phyloP scores from a whole-genome alignment of 1,284 basidiomycete species.

The Rhodotorula sp. region DNA sequence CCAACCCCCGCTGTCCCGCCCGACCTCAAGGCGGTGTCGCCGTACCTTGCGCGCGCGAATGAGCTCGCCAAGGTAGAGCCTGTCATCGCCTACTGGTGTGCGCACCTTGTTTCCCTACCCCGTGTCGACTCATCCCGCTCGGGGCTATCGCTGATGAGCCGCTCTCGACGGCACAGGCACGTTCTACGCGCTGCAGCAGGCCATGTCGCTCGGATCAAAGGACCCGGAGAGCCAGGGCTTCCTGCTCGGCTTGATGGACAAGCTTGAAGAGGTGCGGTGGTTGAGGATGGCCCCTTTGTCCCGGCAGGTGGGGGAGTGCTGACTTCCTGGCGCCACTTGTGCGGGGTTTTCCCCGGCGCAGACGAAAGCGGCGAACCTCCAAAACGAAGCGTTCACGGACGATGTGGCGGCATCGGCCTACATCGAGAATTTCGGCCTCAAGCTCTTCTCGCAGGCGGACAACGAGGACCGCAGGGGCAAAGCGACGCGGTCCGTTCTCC shows the following conservation, averaged over 20 bases:
- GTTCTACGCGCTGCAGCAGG: slow-evolving; percentile 86
- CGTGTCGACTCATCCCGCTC: not conserved
- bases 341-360: slow-evolving; percentile 35
- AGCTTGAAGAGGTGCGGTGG: slow-evolving; percentile 66
- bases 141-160: not conserved
- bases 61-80: slow-evolving; percentile 81
- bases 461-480: slow-evolving; percentile 79
- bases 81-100: slow-evolving; percentile 92
- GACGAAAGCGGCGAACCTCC: slow-evolving; percentile 72
- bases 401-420: slow-evolving; percentile 82
- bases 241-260: slow-evolving; percentile 71
- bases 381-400: slow-evolving; percentile 78
- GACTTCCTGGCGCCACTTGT: not conserved
- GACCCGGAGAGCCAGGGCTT: slow-evolving; percentile 65
- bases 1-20: slow-evolving; percentile 47
- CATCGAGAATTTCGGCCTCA: slow-evolving; percentile 90
- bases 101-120: slow-evolving; percentile 47
- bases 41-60: slow-evolving; percentile 84
- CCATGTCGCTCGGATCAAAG: slow-evolving; percentile 69
- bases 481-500: slow-evolving; percentile 64
- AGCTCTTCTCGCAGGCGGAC: slow-evolving; percentile 85
- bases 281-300: too few species aligned
- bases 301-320: not conserved
- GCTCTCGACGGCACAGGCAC: slow-evolving; percentile 60
- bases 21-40: slow-evolving; percentile 61